Percentiles rank a stretch among this genome's conserved stretches.
Evolutionary conservation across 2,329 filamentous ascomycete genomes (phyloP).

Genomic region (Knufia petricola): DNA sequence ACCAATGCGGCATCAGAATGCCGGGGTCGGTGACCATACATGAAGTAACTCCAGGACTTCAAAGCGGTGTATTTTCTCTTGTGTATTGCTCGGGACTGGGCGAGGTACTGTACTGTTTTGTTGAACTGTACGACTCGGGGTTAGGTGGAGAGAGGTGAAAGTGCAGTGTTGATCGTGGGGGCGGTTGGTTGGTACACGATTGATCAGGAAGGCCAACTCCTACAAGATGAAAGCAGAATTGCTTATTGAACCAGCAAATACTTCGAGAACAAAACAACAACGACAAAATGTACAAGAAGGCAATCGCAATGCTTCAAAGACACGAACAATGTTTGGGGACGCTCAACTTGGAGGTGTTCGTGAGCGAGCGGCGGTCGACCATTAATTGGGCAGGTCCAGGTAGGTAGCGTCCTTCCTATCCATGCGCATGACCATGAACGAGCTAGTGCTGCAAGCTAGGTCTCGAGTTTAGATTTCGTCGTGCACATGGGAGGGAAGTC

Average conservation of each 20-base stretch:
- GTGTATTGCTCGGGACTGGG: too few species aligned
- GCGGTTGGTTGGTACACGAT: too few species aligned
- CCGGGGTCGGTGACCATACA: not conserved
- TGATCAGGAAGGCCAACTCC: too few species aligned
- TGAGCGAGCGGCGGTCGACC: not conserved
- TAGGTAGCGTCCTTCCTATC: not conserved
- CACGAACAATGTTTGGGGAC: not conserved
- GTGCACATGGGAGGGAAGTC: not conserved
- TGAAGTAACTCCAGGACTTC: not conserved
- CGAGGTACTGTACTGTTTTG: too few species aligned
- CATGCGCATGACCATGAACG: not conserved
- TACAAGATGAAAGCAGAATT: too few species aligned
- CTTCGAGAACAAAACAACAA: not conserved
- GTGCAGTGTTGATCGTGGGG: too few species aligned
- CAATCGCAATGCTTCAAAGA: not conserved
- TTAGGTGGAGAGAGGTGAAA: too few species aligned
- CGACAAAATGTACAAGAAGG: not conserved
- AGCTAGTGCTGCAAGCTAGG: constrained; percentile 2
- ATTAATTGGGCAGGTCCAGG: not conserved
- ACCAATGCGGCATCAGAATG: constrained; percentile 1
- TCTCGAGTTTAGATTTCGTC: too few species aligned
- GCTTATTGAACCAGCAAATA: too few species aligned
- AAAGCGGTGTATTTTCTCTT: too few species aligned
- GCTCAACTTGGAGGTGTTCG: not conserved
- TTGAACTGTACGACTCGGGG: too few species aligned